A percentile compares a stretch with the other conserved stretches of the same genome.
Conservation (phyloP, 1,284 basidiomycete species). For the Paramarasmius palmivorus region DNA sequence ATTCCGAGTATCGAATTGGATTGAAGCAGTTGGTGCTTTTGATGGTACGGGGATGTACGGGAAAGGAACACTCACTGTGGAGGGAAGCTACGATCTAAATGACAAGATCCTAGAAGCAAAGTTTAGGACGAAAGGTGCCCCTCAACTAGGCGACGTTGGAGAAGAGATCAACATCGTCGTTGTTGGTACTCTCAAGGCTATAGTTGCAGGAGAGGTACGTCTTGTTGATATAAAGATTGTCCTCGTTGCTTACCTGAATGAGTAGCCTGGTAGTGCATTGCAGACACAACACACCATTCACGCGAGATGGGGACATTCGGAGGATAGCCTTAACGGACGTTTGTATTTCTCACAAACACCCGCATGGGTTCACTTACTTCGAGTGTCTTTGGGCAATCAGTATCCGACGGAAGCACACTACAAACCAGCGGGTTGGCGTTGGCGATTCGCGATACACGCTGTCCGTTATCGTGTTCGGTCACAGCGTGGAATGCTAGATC, state of each 20-base stretch:
- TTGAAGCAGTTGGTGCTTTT: neutral
- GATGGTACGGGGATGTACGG: slow-evolving; percentile 6
- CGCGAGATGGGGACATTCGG: slow-evolving; percentile 5
- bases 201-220: neutral
- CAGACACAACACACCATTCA: neutral
- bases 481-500: too few relatives aligned
- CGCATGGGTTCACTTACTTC: too few relatives aligned
- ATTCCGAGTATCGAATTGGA: slow-evolving; percentile 5
- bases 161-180: neutral
- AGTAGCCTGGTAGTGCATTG: too few relatives aligned
- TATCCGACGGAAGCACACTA: too few relatives aligned
- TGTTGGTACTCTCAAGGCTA: neutral
- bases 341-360: neutral
- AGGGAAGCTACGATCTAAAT: slow-evolving; percentile 1
- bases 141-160: neutral
- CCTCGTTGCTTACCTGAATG: too few relatives aligned
- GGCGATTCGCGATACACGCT: too few relatives aligned
- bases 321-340: neutral
- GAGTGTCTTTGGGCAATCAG: too few relatives aligned
- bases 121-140: neutral
- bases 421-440: too few relatives aligned
- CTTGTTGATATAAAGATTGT: too few relatives aligned
- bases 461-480: too few relatives aligned
- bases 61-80: neutral
- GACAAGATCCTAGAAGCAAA: neutral